Evolutionary conservation across 192 early-diverging fungal genomes (phyloP), one percentile per base, ranked within the genome.

Genomic region (Diversispora eburnea): DNA sequence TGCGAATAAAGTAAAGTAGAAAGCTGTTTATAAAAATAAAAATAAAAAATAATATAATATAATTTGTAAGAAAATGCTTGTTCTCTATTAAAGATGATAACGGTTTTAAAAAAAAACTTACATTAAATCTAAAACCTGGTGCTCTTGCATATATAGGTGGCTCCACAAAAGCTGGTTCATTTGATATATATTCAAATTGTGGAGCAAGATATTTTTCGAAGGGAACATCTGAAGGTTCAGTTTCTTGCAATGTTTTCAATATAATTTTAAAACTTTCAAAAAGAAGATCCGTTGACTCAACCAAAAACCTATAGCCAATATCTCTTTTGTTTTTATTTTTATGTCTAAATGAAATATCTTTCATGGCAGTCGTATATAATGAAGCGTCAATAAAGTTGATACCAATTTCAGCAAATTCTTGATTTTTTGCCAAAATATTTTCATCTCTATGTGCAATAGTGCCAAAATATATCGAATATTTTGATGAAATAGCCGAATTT

Each of bases 121-220:
- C 47, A 49, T 81, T 77, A 42, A 77, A 81, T 17, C 39, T 13
- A 46, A 81, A 80, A 0, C 15, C 19, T 0, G 82, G 82, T 0
- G 82, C 79, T 1, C 75, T 65, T 10, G 82, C 59, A 63, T 83
- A 83, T 5, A 77, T 47, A 4, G 82, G 82, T 3, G 80, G 70
- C 25, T 80, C 75, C n/a, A 66, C 67, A 1, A 43, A 3, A 48
- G 25, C 15, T 13, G 54, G 9, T 12, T n/a, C 19, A 6, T 12
- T 43, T 6, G 20, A 5, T 17, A 76, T 74, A 22, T 46, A 64
- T 7, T 15, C 43, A 33, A 33, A 33, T 4, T 73, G 71, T 0
- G 79, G 76, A 0, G 82, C 77, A 17, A 83, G 65, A 70, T 83
- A 81, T 63, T 73, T 77, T 41, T 76, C 76, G 55, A 83, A 83